Evolutionary conservation across 2,329 filamentous ascomycete species (phyloP).

Genomic region (Pseudofabraea citricarpa): DNA sequence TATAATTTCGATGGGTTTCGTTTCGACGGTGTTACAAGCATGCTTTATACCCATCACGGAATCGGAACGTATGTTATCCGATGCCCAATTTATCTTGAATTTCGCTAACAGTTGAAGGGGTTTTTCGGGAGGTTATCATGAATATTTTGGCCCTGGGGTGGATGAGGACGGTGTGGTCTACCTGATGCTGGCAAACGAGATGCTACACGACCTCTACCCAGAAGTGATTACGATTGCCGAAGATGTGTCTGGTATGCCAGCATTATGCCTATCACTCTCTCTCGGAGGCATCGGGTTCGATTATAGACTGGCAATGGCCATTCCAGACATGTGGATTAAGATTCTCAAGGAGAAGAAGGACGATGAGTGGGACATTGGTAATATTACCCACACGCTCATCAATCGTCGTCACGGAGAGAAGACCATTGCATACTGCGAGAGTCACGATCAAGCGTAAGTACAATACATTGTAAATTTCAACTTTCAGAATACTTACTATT

Average conservation of each 20-base stretch:
- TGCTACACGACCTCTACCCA: constrained; percentile 88
- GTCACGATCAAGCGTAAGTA: constrained; percentile 91
- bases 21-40: constrained; percentile 97
- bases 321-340: constrained; percentile 99
- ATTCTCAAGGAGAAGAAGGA: constrained; percentile 91
- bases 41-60: constrained; percentile 93
- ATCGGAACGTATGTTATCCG: constrained; percentile 76
- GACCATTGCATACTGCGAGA: constrained; percentile 96
- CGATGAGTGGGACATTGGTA: constrained; percentile 79
- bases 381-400: constrained; percentile 80
- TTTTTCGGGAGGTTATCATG: constrained; percentile 96
- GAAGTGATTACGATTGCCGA: constrained; percentile 88
- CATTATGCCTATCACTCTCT: constrained; percentile 80
- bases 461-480: too few species aligned
- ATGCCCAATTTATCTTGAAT: not conserved
- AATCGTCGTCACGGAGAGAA: constrained; percentile 95
- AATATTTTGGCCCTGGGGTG: constrained; percentile 87
- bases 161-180: constrained; percentile 95
- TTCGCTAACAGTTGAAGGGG: constrained; percentile 49
- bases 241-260: constrained; percentile 97
- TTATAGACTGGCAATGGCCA: constrained; percentile 94
- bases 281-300: constrained; percentile 94
- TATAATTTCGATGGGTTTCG: constrained; percentile 96
- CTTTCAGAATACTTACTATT: constrained; percentile 21
- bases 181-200: constrained; percentile 92